Conservation (phyloP, 2,329 filamentous ascomycete species). For the Xylaria sp. region DNA sequence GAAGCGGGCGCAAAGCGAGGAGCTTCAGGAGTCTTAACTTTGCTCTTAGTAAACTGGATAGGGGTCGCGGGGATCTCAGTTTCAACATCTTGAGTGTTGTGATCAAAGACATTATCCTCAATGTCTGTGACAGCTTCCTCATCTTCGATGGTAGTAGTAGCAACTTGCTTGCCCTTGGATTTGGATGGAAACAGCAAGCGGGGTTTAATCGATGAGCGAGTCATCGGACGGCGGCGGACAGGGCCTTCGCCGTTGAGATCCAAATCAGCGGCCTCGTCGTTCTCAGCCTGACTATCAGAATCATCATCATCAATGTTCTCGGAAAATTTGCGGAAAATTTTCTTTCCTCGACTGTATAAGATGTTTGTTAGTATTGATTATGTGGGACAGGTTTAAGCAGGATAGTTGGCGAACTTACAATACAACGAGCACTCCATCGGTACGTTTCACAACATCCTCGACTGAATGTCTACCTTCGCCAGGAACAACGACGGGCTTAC, state of each 20-base stretch:
- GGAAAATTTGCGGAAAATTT: conserved; percentile 76
- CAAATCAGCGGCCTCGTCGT: conserved; percentile 24
- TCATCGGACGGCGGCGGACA: conserved; percentile 56
- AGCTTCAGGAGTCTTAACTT: conserved; percentile 62
- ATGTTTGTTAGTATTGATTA: conserved; percentile 40
- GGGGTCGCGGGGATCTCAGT: conserved; percentile 53
- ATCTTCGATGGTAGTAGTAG: conserved; percentile 57
- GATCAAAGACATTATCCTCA: conserved; percentile 58
- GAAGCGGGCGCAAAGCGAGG: conserved; percentile 67
- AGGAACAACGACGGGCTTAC: conserved; percentile 63
- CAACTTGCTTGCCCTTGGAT: conserved; percentile 58
- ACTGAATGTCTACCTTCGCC: conserved; percentile 68
- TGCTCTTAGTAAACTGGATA: conserved; percentile 49
- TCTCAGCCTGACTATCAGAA: conserved; percentile 49
- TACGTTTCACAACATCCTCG: conserved; percentile 70
- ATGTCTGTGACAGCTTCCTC: conserved; percentile 70
- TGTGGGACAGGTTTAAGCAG: conserved; percentile 23
- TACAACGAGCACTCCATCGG: conserved; percentile 78
- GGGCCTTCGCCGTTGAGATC: conserved; percentile 44
- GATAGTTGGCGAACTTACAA: conserved; percentile 69
- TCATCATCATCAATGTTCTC: conserved; percentile 52
- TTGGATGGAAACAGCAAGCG: conserved; percentile 73
- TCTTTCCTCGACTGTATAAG: conserved; percentile 75
- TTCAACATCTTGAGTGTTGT: conserved; percentile 51
- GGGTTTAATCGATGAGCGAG: conserved; percentile 76